Evolutionary conservation across 73 alveolate genomes (phyloP).

Genomic region (Uronychia setigera): DNA sequence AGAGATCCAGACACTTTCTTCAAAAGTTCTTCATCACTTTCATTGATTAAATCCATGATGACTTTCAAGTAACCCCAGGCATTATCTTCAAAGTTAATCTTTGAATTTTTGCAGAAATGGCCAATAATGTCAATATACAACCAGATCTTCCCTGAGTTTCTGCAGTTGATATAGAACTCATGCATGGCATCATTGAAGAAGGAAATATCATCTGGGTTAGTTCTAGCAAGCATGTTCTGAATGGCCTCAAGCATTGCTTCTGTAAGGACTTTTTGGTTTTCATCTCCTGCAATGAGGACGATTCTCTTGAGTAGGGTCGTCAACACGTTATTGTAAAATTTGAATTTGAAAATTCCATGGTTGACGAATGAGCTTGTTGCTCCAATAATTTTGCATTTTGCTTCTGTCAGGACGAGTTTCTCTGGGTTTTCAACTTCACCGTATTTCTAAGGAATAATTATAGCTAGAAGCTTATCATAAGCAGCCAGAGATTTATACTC

Average conservation of each 20-base stretch:
- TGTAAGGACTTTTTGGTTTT: background rate
- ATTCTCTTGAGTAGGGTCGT: conserved; percentile 8
- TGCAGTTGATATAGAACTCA: conserved; percentile 41
- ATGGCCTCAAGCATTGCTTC: conserved; percentile 3
- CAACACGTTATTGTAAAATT: conserved; percentile 32
- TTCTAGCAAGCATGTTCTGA: background rate
- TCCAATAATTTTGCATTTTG: conserved; percentile 43
- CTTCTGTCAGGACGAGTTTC: conserved; percentile 25
- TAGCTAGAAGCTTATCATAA: background rate
- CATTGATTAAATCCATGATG: conserved; percentile 42
- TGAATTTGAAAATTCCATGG: conserved; percentile 29
- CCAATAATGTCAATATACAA: conserved; percentile 55
- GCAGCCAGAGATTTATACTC: background rate
- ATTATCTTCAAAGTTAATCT: conserved; percentile 34
- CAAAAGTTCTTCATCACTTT: conserved; percentile 15
- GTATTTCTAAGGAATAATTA: background rate
- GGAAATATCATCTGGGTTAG: background rate
- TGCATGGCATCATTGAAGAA: conserved; percentile 3
- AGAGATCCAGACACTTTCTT: conserved; percentile 44
- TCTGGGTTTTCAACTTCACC: conserved; percentile 1
- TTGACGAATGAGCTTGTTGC: conserved; percentile 40
- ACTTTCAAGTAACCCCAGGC: conserved; percentile 42
- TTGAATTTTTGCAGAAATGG: conserved; percentile 39
- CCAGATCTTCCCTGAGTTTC: conserved; percentile 5
- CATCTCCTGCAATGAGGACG: background rate